phyloP scores from a whole-genome alignment of 331 rosid species.

The Acacia pycnantha region DNA sequence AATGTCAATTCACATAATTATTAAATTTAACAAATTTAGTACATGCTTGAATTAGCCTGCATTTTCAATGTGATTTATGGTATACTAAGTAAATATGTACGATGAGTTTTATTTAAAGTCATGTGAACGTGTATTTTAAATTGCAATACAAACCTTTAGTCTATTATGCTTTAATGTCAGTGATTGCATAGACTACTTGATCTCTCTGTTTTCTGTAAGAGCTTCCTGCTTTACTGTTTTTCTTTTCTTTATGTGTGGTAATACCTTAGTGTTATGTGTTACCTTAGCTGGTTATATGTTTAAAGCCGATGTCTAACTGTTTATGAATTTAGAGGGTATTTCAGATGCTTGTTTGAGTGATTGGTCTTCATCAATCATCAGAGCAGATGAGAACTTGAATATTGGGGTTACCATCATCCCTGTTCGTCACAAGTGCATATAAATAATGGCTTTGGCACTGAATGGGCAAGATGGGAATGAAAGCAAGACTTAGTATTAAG shows the following conservation, averaged over 20 bases:
- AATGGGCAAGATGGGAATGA: background rate
- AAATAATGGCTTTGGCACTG: background rate
- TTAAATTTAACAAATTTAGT: background rate
- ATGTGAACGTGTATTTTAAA: no score
- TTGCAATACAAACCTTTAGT: no score
- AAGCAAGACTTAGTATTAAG: constrained; percentile 9
- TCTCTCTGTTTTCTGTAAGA: background rate
- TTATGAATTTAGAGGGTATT: background rate
- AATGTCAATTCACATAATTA: background rate
- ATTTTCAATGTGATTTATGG: no score
- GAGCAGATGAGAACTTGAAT: background rate
- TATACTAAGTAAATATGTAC: no score
- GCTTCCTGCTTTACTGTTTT: background rate
- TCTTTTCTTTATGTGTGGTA: background rate
- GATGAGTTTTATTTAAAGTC: no score
- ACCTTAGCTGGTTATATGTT: background rate
- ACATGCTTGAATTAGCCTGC: no score
- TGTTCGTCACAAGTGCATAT: background rate
- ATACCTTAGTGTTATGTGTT: background rate
- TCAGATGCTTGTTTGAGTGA: background rate
- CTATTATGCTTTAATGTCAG: no score
- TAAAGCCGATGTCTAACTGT: background rate
- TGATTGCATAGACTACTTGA: no score
- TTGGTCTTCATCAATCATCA: background rate
- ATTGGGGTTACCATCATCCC: background rate